Evolutionary conservation across 768 basidiomycete species (phyloP), one percentile per base, ranked within the genome.

Genomic region (Mycena belliarum): DNA sequence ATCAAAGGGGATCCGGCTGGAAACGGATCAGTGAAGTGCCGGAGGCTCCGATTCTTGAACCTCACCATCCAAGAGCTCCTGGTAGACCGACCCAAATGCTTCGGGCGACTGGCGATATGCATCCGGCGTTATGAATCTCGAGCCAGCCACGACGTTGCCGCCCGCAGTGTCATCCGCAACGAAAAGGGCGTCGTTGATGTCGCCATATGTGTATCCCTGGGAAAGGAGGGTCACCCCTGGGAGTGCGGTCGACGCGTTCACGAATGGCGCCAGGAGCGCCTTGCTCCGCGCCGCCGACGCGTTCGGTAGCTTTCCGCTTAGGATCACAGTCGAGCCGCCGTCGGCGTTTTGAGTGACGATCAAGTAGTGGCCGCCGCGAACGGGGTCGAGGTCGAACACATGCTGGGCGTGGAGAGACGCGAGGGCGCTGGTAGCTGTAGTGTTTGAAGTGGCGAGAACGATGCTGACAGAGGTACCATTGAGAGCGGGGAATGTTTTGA

Each of bases 401-500:
- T 75, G 76, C 24, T 63, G 57, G 14, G 74, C 69, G 41, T 75
- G 72, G 18, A 69, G 44, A 7, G 66, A 59, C 26, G 66, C 66
- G 24, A 75, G 47, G 40, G 65, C 61, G 6, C 65, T 64, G 44
- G 68, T 65, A 29, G 56, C 49, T 12, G 57, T 52, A 42, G 61
- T 53, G 28, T 59, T 59, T 33, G 57, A 32, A 1, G 65, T 52
- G 12, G 49, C 24, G 57, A 72, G 60, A 29, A 42, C 41, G 5
- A 67, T 51, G 3, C 43, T 40, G 40, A 67, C 67, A 16, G 66
- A 10, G 12, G 70, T 66, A 12, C 53, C 67, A 29, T 70, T 67
- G 57, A 75, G 73, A 32, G 69, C 72, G 6, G 73, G 70, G 65
- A 64, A 72, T 1, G 72, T 72, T 32, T 62, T 63, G 65, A 73